Evolutionary conservation across 306 rosid genomes (phyloP).

Genomic region (Alnus glutinosa): DNA sequence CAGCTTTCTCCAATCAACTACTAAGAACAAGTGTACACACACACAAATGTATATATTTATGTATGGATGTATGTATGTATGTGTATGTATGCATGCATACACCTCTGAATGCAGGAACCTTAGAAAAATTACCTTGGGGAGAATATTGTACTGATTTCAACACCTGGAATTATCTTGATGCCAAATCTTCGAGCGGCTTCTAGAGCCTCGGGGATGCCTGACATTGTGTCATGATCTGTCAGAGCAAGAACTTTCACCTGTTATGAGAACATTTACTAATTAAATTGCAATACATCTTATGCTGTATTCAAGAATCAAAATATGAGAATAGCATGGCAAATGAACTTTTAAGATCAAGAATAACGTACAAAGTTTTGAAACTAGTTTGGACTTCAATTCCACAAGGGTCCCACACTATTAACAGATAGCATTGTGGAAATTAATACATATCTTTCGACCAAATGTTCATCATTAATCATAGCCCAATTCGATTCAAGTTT

Average conservation of each 20-base stretch:
- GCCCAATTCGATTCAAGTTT: neutral
- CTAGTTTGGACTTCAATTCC: neutral
- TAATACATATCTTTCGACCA: neutral
- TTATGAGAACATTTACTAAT: conserved; percentile 60
- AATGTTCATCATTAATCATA: neutral
- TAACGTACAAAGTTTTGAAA: neutral
- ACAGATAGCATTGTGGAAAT: neutral
- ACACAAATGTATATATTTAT: neutral
- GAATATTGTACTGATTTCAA: conserved; percentile 83
- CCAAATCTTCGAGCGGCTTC: conserved; percentile 82
- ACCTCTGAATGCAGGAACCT: conserved; percentile 18
- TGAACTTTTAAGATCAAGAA: neutral
- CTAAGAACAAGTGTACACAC: neutral
- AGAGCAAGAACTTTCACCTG: conserved; percentile 99
- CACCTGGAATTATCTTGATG: conserved; percentile 96
- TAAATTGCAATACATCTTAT: conserved; percentile 24
- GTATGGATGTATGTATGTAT: too few species aligned
- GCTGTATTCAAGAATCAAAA: conserved; percentile 18
- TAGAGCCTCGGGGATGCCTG: conserved; percentile 89
- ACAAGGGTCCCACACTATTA: neutral
- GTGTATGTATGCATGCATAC: neutral
- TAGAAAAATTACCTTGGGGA: conserved; percentile 55
- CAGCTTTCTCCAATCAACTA: too few species aligned
- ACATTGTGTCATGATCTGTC: conserved; percentile 99
- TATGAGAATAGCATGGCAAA: conserved; percentile 1